Evolutionary conservation across 805 yeast genomes (phyloP), one percentile per base, ranked within the genome.

Genomic region (Pichia heedii): DNA sequence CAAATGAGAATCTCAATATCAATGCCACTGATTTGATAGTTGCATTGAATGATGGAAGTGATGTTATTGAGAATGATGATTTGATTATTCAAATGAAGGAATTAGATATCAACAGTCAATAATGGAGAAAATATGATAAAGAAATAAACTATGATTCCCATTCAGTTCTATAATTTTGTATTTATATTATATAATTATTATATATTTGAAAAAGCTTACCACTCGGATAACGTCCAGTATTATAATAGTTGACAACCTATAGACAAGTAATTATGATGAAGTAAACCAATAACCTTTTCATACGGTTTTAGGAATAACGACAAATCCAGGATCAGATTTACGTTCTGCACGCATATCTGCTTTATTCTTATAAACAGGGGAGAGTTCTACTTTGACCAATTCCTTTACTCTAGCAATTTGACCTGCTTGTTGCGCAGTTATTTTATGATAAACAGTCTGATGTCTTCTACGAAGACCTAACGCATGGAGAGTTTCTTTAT

Each of bases 371-470:
- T 66, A 66, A 24, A 68, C 64, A 36, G 78, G 80, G 11, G 82
- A 78, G 32, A 87, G 66, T 53, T 87, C 90, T 24, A 90, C 93
- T 39, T 75, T 76, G 9, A 90, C 89, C 44, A 90, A 69, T 61
- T 90, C 97, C 63, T 90, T 90, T 37, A 90, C 85, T 46, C 73
- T 69, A 27, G 86, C 77, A 44, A 90, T 72, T 69, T 81, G 79
- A 61, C 95, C 96, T 3, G 97, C 96, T 47, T 81, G 75, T 29
- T 81, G 76, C 15, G 94, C 88, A 12, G 82, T 71, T 4, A 84
- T 86, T 38, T 67, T 65, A 55, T 79, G 89, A 63, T 82, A 89
- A 3, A 78, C 80, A 2, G 81, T 74, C 33, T 80, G 79, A 42
- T 89, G 85, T 54, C 93, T 77, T 54, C 72, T 77, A 42, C 71